Conservation (phyloP, 331 rosid genomes). For the Arachis monticola region DNA sequence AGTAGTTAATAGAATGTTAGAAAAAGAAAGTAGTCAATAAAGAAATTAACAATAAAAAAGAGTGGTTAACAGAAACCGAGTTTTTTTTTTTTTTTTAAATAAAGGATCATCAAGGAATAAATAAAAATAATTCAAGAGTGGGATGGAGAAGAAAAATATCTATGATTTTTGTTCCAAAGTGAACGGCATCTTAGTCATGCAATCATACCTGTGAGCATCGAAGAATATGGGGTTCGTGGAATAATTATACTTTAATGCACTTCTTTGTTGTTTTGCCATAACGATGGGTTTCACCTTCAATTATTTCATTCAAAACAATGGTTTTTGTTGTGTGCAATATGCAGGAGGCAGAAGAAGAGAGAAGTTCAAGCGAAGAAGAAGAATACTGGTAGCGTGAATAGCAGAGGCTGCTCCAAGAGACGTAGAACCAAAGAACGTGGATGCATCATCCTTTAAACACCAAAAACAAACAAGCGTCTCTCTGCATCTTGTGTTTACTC, state of each 20-base stretch:
- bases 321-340: neutral
- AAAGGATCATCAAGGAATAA: neutral
- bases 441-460: slow-evolving; percentile 25
- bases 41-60: too few relatives aligned
- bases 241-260: neutral
- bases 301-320: neutral
- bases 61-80: too few relatives aligned
- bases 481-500: neutral
- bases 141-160: neutral
- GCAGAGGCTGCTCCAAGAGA: neutral
- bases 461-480: too few relatives aligned
- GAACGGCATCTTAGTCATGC: neutral
- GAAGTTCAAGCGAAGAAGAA: neutral
- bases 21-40: too few relatives aligned
- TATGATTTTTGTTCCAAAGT: neutral
- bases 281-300: neutral
- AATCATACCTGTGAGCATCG: neutral
- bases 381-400: neutral
- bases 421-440: slow-evolving; percentile 21
- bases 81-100: too few relatives aligned
- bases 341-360: slow-evolving; percentile 10
- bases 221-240: neutral
- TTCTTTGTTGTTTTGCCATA: neutral
- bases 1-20: too few relatives aligned
- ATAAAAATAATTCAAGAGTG: neutral